Percentiles rank a stretch among this genome's conserved stretches.
These are phyloP conservation scores for Penicillium sp. DNA, from an alignment of 2,329 filamentous ascomycete species.

Conservation along the genomic window DNA sequence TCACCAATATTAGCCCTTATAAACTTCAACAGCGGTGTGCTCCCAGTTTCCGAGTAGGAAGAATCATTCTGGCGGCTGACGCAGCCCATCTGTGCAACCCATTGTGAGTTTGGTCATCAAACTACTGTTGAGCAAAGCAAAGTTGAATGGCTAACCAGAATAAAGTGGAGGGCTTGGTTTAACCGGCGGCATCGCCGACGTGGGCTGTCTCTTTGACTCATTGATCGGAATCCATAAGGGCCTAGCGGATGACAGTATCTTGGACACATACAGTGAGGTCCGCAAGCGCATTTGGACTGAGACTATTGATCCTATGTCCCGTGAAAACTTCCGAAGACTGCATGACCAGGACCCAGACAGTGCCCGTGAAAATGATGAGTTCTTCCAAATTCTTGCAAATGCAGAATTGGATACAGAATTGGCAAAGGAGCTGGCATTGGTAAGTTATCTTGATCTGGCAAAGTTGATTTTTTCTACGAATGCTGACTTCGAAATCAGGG, in stretches of 20 bases:
- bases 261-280: conserved; percentile 52
- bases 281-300: conserved; percentile 48
- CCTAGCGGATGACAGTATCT: conserved; percentile 47
- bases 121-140: neutral
- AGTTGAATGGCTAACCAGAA: neutral
- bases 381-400: conserved; percentile 43
- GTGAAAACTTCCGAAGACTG: conserved; percentile 50
- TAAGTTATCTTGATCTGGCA: conserved; percentile 22
- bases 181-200: conserved; percentile 69
- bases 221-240: conserved; percentile 54
- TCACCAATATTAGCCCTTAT: conserved; percentile 65
- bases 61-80: conserved; percentile 64
- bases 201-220: conserved; percentile 67
- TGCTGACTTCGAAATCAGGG: conserved; percentile 24
- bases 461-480: neutral
- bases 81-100: conserved; percentile 66
- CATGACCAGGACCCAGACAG: conserved; percentile 43
- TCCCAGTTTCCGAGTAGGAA: conserved; percentile 62
- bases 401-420: conserved; percentile 40
- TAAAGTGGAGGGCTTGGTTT: conserved; percentile 64
- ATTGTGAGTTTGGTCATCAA: conserved; percentile 43
- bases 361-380: conserved; percentile 45
- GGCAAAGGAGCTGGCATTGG: conserved; percentile 35
- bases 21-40: conserved; percentile 67
- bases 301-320: conserved; percentile 49